phyloP scores from a whole-genome alignment of 1,284 basidiomycete genomes.

The Heterobasidion annosum region DNA sequence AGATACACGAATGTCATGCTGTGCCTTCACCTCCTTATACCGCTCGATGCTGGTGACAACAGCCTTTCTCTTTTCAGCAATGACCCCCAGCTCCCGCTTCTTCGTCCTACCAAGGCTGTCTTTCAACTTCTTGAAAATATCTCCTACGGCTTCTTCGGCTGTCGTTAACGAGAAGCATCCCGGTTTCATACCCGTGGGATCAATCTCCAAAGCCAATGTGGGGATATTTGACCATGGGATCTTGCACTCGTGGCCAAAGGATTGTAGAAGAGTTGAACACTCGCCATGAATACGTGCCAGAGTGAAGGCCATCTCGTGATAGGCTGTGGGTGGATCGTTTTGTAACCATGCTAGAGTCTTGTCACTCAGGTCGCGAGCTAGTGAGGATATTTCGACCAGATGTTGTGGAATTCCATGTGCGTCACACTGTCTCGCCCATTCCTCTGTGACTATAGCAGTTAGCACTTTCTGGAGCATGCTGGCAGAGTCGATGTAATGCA shows the following conservation, averaged over 20 bases:
- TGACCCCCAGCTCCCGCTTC: slow-evolving; percentile 68
- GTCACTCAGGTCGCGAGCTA: slow-evolving; percentile 59
- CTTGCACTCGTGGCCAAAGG: slow-evolving; percentile 83
- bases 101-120: slow-evolving; percentile 63
- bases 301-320: slow-evolving; percentile 87
- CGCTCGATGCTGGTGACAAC: slow-evolving; percentile 74
- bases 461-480: slow-evolving; percentile 92
- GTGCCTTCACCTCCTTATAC: slow-evolving; percentile 78
- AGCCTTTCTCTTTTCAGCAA: slow-evolving; percentile 74
- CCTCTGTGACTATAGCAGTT: slow-evolving; percentile 78
- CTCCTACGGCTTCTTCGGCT: slow-evolving; percentile 66
- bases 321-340: slow-evolving; percentile 66
- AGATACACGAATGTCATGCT: slow-evolving; percentile 82
- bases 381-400: slow-evolving; percentile 45
- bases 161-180: slow-evolving; percentile 78
- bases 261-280: slow-evolving; percentile 71
- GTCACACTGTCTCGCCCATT: slow-evolving; percentile 77
- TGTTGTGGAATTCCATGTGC: slow-evolving; percentile 19
- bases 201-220: slow-evolving; percentile 68
- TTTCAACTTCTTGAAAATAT: slow-evolving; percentile 71
- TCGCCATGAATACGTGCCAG: slow-evolving; percentile 79
- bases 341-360: slow-evolving; percentile 72
- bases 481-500: slow-evolving; percentile 76
- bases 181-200: slow-evolving; percentile 56
- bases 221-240: slow-evolving; percentile 77